A percentile compares a stretch with the other conserved stretches of the same genome.
Evolutionary conservation across 2,329 filamentous ascomycete species (phyloP).

Genomic region (Fusarium annulatum): DNA sequence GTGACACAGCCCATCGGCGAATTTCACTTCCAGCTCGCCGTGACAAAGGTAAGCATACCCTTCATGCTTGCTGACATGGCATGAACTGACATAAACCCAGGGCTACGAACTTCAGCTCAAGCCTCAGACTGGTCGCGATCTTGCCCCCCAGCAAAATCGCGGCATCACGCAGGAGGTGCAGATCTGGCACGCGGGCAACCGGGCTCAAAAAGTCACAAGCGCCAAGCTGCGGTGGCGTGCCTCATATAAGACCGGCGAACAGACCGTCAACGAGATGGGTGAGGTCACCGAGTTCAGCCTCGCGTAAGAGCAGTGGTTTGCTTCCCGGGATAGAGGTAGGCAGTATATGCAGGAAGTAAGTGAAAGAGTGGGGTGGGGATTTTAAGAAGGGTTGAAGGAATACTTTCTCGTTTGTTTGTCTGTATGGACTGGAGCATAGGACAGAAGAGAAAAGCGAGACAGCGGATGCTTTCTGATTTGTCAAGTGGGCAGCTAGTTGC

Average conservation of each 20-base stretch:
- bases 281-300: slow-evolving; percentile 84
- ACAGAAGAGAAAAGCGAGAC: slow-evolving; percentile 32
- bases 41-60: slow-evolving; percentile 80
- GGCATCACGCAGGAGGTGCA: slow-evolving; percentile 87
- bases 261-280: slow-evolving; percentile 81
- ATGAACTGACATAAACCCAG: slow-evolving; percentile 56
- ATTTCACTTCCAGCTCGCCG: slow-evolving; percentile 90
- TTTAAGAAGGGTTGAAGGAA: neutral
- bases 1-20: slow-evolving; percentile 77
- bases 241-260: slow-evolving; percentile 77
- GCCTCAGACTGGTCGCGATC: slow-evolving; percentile 83
- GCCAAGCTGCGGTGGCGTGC: slow-evolving; percentile 93
- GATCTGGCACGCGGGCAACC: slow-evolving; percentile 78
- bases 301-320: slow-evolving; percentile 56
- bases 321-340: neutral
- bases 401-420: slow-evolving; percentile 1
- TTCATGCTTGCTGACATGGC: neutral
- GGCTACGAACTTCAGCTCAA: slow-evolving; percentile 83
- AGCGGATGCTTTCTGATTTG: slow-evolving; percentile 29
- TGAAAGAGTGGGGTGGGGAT: neutral
- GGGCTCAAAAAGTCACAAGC: slow-evolving; percentile 74
- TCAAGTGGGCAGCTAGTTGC: slow-evolving; percentile 20
- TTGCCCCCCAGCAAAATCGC: slow-evolving; percentile 76
- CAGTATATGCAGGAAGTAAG: neutral
- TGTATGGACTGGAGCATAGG: slow-evolving; percentile 10